Conservation (phyloP, 164 flowering plant genomes). For the Cinnamomum micranthum region DNA sequence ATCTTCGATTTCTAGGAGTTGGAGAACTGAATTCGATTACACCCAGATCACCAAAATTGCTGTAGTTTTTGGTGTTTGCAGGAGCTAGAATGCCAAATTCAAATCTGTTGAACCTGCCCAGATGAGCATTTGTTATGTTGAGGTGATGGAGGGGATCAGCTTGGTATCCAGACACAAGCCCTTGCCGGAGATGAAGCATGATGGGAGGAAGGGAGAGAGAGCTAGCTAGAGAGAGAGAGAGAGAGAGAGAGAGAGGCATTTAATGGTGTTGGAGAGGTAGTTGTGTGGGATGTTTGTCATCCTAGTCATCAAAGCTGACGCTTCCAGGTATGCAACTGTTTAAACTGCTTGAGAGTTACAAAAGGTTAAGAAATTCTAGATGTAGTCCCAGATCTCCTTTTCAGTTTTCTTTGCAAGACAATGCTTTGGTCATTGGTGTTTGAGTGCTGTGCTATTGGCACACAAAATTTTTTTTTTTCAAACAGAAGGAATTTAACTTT, state of each 20-base stretch:
- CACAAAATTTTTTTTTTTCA: no score
- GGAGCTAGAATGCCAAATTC: not conserved
- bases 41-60: not conserved
- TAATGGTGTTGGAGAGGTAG: not conserved
- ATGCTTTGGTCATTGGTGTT: not conserved
- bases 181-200: not conserved
- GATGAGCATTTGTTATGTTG: not conserved
- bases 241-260: not conserved
- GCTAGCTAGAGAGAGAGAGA: not conserved
- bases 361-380: not conserved
- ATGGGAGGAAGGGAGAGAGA: not conserved
- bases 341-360: not conserved
- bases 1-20: not conserved
- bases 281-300: not conserved
- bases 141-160: not conserved
- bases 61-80: not conserved
- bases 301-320: not conserved
- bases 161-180: not conserved
- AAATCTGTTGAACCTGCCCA: not conserved
- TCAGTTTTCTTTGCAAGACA: slow-evolving; percentile 1
- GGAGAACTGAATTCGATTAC: not conserved
- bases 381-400: slow-evolving; percentile 36
- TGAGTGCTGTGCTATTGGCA: no score
- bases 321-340: not conserved
- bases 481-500: no score